Percentiles rank a stretch among this genome's conserved stretches.
Conservation (phyloP, 2,329 filamentous ascomycete genomes). For the Paraconiothyrium brasiliense region DNA sequence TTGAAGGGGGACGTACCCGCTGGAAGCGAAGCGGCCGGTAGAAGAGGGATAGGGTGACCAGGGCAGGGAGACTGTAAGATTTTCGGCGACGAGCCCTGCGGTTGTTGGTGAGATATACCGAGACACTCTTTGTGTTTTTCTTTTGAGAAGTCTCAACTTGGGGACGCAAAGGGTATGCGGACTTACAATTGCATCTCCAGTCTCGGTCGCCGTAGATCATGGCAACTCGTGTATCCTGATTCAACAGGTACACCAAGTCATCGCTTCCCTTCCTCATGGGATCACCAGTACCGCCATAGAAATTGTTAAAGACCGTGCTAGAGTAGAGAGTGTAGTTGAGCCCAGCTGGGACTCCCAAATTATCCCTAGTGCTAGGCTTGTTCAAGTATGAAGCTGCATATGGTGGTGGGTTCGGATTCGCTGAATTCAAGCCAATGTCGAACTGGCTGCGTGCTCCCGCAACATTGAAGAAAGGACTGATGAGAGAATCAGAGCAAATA, state of each 20-base stretch:
- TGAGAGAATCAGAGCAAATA: slow-evolving; percentile 36
- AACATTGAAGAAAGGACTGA: slow-evolving; percentile 50
- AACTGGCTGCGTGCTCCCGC: slow-evolving; percentile 27
- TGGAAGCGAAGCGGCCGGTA: slow-evolving; percentile 11
- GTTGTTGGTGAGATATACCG: too few species aligned
- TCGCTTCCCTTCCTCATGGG: slow-evolving; percentile 34
- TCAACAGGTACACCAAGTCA: slow-evolving; percentile 59
- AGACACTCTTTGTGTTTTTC: too few species aligned
- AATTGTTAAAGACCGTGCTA: slow-evolving; percentile 3
- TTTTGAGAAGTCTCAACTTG: too few species aligned
- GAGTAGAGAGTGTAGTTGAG: slow-evolving; percentile 60
- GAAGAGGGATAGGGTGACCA: neutral
- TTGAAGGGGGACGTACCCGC: slow-evolving; percentile 51
- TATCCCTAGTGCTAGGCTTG: slow-evolving; percentile 61
- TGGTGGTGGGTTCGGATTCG: slow-evolving; percentile 37
- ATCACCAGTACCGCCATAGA: slow-evolving; percentile 12
- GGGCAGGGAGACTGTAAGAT: slow-evolving; percentile 61
- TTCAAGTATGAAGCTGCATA: slow-evolving; percentile 64
- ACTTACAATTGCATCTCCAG: slow-evolving; percentile 60
- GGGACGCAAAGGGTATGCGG: neutral
- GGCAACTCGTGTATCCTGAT: slow-evolving; percentile 38
- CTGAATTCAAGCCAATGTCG: slow-evolving; percentile 49
- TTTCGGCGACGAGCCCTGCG: slow-evolving; percentile 70
- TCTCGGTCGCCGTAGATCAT: slow-evolving; percentile 36
- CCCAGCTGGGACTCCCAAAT: slow-evolving; percentile 60